phyloP scores from a whole-genome alignment of 441 rosid species.

The Mallotus japonicus region DNA sequence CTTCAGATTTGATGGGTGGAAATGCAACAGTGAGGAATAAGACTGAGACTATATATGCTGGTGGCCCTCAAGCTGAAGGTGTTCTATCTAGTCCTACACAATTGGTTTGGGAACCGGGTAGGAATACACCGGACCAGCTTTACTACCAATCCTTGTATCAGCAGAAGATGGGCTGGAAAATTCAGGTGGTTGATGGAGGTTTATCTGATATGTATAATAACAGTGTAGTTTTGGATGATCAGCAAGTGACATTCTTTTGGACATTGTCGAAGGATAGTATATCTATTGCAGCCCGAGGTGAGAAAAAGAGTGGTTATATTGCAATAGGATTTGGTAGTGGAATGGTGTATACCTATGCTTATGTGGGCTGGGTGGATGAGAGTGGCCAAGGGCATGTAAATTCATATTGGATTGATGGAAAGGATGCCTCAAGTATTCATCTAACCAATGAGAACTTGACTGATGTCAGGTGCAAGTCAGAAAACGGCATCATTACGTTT shows the following conservation, averaged over 20 bases:
- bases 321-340: constrained; percentile 80
- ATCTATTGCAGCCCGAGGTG: constrained; percentile 92
- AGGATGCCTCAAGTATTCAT: constrained; percentile 67
- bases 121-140: constrained; percentile 91
- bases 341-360: constrained; percentile 80
- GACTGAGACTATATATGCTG: constrained; percentile 74
- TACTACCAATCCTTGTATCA: constrained; percentile 80
- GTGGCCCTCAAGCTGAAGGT: constrained; percentile 87
- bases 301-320: constrained; percentile 90
- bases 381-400: constrained; percentile 68
- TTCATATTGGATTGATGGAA: constrained; percentile 88
- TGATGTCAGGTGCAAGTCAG: constrained; percentile 79
- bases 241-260: constrained; percentile 96
- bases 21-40: constrained; percentile 75
- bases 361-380: constrained; percentile 89
- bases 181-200: constrained; percentile 97
- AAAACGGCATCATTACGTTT: constrained; percentile 80
- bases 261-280: constrained; percentile 62
- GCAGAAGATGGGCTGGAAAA: constrained; percentile 96
- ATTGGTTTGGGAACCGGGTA: constrained; percentile 77
- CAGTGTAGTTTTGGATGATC: constrained; percentile 86
- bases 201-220: constrained; percentile 90
- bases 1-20: constrained; percentile 87
- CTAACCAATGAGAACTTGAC: constrained; percentile 81
- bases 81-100: constrained; percentile 70